These are phyloP conservation scores for Fraxinus cuspidata DNA, from an alignment of 257 asterid species.

Conservation along the genomic window DNA sequence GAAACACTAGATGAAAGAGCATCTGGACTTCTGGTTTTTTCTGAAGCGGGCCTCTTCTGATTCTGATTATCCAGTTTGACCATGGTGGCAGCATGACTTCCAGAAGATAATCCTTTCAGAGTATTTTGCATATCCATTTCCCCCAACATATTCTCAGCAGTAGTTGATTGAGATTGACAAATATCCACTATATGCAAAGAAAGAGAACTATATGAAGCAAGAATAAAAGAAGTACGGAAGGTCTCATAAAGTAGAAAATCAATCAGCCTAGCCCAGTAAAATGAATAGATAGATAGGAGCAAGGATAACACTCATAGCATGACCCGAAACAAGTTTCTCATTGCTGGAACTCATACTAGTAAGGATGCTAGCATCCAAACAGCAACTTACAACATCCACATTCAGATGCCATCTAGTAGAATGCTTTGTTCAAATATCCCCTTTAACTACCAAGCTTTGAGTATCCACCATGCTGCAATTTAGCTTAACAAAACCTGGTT, in stretches of 20 bases:
- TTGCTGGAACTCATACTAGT: not conserved
- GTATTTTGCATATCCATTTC: conserved; percentile 26
- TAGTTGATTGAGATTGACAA: conserved; percentile 38
- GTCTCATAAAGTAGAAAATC: conserved; percentile 9
- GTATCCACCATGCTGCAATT: not conserved
- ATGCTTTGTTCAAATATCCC: not conserved
- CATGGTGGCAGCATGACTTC: conserved; percentile 23
- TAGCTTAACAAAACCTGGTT: not conserved
- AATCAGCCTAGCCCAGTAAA: conserved; percentile 6
- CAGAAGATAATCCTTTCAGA: conserved; percentile 30
- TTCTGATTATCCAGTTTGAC: conserved; percentile 34
- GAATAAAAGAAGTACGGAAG: not conserved
- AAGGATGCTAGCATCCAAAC: not conserved
- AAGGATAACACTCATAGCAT: not conserved
- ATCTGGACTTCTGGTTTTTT: conserved; percentile 30
- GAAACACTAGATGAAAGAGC: conserved; percentile 35
- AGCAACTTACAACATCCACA: not conserved
- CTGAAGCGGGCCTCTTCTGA: conserved; percentile 34
- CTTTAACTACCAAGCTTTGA: not conserved
- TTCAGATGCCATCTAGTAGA: not conserved
- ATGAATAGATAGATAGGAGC: not conserved
- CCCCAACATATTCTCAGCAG: conserved; percentile 25
- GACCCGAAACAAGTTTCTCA: not conserved
- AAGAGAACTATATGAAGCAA: conserved; percentile 12
- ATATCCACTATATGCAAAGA: conserved; percentile 37